Conservation (phyloP, 352 stramenopile species). For the Phytophthora quininea region DNA sequence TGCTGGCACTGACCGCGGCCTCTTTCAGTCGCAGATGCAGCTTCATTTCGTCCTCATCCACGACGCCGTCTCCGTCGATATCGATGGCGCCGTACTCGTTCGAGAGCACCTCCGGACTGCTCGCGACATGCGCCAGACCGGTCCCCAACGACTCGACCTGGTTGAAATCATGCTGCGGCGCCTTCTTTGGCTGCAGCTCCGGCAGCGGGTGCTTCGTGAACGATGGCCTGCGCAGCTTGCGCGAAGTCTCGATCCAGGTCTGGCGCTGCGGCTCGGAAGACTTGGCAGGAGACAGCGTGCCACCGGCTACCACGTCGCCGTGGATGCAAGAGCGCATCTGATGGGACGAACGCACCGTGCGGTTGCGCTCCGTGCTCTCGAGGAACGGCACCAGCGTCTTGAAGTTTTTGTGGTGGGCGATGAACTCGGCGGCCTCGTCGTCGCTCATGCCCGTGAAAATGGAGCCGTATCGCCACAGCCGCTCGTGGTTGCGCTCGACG, state of each 20-base stretch:
- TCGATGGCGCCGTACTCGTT: slow-evolving; percentile 66
- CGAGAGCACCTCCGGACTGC: slow-evolving; percentile 23
- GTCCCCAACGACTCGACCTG: slow-evolving; percentile 4
- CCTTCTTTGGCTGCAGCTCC: slow-evolving; percentile 53
- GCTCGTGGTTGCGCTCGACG: slow-evolving; percentile 67
- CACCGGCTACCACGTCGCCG: slow-evolving; percentile 4
- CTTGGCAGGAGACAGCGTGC: not conserved
- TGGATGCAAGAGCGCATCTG: slow-evolving; percentile 48
- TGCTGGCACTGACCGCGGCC: slow-evolving; percentile 19
- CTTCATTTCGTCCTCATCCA: slow-evolving; percentile 72
- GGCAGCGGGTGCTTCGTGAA: slow-evolving; percentile 55
- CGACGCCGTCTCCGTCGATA: slow-evolving; percentile 62
- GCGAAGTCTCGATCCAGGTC: slow-evolving; percentile 68
- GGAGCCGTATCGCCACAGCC: slow-evolving; percentile 66
- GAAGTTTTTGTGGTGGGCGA: slow-evolving; percentile 71
- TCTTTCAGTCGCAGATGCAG: slow-evolving; percentile 57
- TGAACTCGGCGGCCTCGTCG: slow-evolving; percentile 63
- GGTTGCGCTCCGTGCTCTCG: slow-evolving; percentile 64
- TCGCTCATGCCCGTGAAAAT: slow-evolving; percentile 71
- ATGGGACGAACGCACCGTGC: slow-evolving; percentile 61
- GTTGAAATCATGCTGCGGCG: slow-evolving; percentile 23
- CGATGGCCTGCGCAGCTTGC: slow-evolving; percentile 49
- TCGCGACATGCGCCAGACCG: slow-evolving; percentile 7
- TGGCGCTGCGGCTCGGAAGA: slow-evolving; percentile 28
- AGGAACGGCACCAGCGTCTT: slow-evolving; percentile 62